Evolutionary conservation across 306 rosid species (phyloP).

Genomic region (Ziziphus jujuba): DNA sequence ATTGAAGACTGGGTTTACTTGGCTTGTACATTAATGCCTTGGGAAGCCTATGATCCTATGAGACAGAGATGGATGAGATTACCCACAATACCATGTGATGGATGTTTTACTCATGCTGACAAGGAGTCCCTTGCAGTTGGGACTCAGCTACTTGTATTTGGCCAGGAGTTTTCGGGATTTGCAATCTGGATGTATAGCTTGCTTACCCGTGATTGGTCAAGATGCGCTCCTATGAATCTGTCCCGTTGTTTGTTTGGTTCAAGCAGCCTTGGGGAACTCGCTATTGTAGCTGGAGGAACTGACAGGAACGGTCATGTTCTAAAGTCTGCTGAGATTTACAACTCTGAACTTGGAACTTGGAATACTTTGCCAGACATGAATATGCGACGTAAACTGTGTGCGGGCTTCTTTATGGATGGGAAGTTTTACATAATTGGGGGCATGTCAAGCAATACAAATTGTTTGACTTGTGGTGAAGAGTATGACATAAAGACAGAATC

Average conservation of each 20-base stretch:
- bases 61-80: constrained; percentile 32
- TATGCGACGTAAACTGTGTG: constrained; percentile 28
- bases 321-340: constrained; percentile 30
- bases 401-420: constrained; percentile 38
- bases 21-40: constrained; percentile 25
- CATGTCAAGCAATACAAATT: constrained; percentile 28
- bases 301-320: constrained; percentile 25
- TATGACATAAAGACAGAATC: constrained; percentile 26
- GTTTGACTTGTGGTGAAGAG: constrained; percentile 38
- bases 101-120: constrained; percentile 34
- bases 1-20: constrained; percentile 40
- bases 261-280: constrained; percentile 32
- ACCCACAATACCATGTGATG: constrained; percentile 38
- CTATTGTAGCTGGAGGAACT: constrained; percentile 40
- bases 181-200: constrained; percentile 38
- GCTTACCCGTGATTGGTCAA: constrained; percentile 27
- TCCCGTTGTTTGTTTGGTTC: constrained; percentile 42
- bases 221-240: constrained; percentile 22
- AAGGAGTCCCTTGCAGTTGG: constrained; percentile 48
- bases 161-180: constrained; percentile 31
- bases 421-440: constrained; percentile 46
- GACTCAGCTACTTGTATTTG: constrained; percentile 34
- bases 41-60: constrained; percentile 40
- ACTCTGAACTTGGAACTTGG: constrained; percentile 34
- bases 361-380: constrained; percentile 23